Conservation (phyloP, 2,329 filamentous ascomycete genomes). For the Neophaeococcomyces aloes region DNA sequence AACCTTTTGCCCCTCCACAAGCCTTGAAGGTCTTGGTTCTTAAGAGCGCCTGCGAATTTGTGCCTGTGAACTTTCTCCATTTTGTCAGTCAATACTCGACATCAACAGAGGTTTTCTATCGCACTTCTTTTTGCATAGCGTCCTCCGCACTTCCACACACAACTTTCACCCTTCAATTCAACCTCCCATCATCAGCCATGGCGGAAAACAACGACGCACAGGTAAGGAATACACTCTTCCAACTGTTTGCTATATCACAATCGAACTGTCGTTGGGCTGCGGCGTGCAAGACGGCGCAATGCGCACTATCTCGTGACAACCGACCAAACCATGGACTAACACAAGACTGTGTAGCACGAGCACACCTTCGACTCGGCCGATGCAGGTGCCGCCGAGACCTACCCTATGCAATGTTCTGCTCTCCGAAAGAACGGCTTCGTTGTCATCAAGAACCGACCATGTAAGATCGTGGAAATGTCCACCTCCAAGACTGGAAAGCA, state of each 20-base stretch:
- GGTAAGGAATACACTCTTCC: not conserved
- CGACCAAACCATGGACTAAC: not conserved
- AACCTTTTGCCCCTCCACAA: constrained; percentile 7
- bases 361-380: constrained; percentile 85
- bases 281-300: not conserved
- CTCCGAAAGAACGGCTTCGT: constrained; percentile 99
- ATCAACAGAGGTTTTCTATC: constrained; percentile 1
- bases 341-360: constrained; percentile 46
- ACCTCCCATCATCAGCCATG: constrained; percentile 1
- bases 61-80: not conserved
- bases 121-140: constrained; percentile 6
- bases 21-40: not conserved
- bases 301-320: not conserved
- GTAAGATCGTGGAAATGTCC: constrained; percentile 99
- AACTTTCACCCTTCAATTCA: not conserved
- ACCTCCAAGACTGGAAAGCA: constrained; percentile 99
- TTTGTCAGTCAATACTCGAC: not conserved
- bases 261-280: not conserved
- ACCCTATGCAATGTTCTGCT: constrained; percentile 98
- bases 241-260: not conserved
- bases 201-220: constrained; percentile 3
- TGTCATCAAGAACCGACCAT: constrained; percentile 94
- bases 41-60: not conserved
- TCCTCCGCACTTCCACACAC: not conserved
- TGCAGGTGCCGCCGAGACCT: constrained; percentile 90